Evolutionary conservation across 2,329 filamentous ascomycete species (phyloP), one percentile per base, ranked within the genome.

Genomic region (Calonectria crousiana): DNA sequence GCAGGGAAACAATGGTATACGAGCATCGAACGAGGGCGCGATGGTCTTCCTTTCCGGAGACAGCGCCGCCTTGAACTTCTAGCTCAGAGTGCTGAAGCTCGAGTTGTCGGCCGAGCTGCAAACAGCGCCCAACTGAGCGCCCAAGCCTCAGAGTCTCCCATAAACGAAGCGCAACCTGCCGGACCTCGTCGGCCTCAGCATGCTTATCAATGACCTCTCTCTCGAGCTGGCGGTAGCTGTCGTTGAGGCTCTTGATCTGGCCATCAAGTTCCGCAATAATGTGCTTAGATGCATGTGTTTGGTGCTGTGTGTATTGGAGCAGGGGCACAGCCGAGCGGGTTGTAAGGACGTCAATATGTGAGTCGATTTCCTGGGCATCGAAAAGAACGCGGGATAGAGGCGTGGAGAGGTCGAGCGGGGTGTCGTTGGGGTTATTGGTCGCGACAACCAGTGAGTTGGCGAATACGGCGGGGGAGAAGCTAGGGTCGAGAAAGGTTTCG

Each of bases 301-400:
- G 94, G 53, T 91, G 87, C 74, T 92, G 89, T 4, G 96, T 97
- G 84, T 98, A 90, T 36, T 92, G 88, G 26, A 99, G 90, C 34
- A 99, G 89, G 0, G 95, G 94, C 0, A 96, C 87, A 3, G 97
- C 95, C 34, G 93, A 94, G 76, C 94, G 93, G 3, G 95, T 97
- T 8, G 96, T 97, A 51, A 98, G 90, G 4, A 92, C 91, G 84
- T 99, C 95, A 76, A 99, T 98, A 83, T 98, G 95, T 0, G 96
- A 98, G 85, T 98, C 96, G 78, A 99, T 94, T 85, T 98, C 97
- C 83, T 98, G 97, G 4, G 97, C 93, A 85, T 99, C 97, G 85
- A 99, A 99, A 9, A 98, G 92, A 6, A 98, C 96, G 69, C 95
- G 92, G 6, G 96, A 98, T 62, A 99, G 90, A 3, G 97, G 96